Conservation (phyloP, 306 rosid species). For the Lagenaria siceraria region DNA sequence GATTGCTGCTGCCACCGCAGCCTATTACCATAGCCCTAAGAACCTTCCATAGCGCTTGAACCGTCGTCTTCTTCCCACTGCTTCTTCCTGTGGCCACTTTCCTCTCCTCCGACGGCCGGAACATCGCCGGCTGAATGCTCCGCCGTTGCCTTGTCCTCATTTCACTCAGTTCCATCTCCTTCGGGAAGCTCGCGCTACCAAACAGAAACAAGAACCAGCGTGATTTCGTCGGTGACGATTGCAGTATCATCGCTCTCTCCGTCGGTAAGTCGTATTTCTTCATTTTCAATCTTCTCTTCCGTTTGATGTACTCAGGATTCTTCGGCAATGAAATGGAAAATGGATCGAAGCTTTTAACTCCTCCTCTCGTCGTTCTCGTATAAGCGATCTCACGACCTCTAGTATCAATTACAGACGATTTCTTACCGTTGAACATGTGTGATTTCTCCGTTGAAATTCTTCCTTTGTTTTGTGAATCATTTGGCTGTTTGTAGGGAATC, state of each 20-base stretch:
- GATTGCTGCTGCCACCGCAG: conserved; percentile 14
- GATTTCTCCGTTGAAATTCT: background rate
- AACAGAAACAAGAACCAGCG: conserved; percentile 57
- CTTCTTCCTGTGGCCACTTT: background rate
- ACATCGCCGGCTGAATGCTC: conserved; percentile 14
- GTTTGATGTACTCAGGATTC: background rate
- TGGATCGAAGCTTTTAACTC: background rate
- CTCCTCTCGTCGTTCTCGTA: background rate
- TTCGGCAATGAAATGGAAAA: background rate
- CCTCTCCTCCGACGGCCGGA: conserved; percentile 15
- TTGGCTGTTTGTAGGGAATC: conserved; percentile 38
- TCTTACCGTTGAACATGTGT: background rate
- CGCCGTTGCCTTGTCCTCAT: conserved; percentile 47
- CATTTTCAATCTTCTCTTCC: background rate
- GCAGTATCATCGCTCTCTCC: conserved; percentile 27
- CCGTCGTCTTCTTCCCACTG: background rate
- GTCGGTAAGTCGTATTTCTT: background rate
- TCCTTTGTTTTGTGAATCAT: background rate
- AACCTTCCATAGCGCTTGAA: conserved; percentile 33
- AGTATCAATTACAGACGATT: background rate
- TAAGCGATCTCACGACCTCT: background rate
- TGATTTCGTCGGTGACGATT: conserved; percentile 30
- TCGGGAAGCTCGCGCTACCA: conserved; percentile 33
- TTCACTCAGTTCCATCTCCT: conserved; percentile 53
- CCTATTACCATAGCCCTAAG: conserved; percentile 20